Base-by-base conservation (phyloP, 768 basidiomycete genomes). In the Phaeolepiota aurea region DNA sequence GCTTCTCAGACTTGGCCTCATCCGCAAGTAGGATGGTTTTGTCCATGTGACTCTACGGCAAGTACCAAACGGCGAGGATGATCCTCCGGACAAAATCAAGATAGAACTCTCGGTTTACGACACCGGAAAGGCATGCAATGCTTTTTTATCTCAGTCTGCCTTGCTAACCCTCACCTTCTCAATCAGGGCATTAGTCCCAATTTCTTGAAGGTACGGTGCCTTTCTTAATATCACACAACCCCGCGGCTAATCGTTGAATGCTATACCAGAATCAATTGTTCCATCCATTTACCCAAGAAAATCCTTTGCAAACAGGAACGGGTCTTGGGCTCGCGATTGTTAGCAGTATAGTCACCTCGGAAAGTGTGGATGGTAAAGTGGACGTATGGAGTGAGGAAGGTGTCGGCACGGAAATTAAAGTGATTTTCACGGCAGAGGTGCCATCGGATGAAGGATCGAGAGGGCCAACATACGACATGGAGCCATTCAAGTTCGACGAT, bases 201-300 rank as follows among this genome's bases (percentile, higher is more conserved):
- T 44, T 97, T 97, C 61, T 65, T 94, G 44, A 88, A 90, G 76
- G 87, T 84, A 52, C 49, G 16, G 12, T 9, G 13, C 11, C 3
- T 11, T 20, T 44, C 19, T 15, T 16, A 46, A n/a, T 28, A n/a
- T 7, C 13, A 30, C 11, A 20, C 11, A 22, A 38, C 4, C 19
- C 7, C 16, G 18, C 33, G 7, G 33, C 7, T 35, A 22, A 21
- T 32, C 7, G 38, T 38, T 42, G 31, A 43, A 48, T n/a, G n/a
- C n/a, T n/a, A n/a, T n/a, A n/a, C n/a, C n/a, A 87, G 85, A 91
- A 96, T 51, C 88, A 93, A 63, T 69, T 97, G 3, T 97, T 96
- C 66, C 93, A 94, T 50, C 93, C 93, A 0, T 97, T 97, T 63
- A 91, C 91, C 1, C 93, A 97, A 65, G 93, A 96, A 60, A 93